Conservation (phyloP, 441 rosid species). For the Raphanus hybrid region DNA sequence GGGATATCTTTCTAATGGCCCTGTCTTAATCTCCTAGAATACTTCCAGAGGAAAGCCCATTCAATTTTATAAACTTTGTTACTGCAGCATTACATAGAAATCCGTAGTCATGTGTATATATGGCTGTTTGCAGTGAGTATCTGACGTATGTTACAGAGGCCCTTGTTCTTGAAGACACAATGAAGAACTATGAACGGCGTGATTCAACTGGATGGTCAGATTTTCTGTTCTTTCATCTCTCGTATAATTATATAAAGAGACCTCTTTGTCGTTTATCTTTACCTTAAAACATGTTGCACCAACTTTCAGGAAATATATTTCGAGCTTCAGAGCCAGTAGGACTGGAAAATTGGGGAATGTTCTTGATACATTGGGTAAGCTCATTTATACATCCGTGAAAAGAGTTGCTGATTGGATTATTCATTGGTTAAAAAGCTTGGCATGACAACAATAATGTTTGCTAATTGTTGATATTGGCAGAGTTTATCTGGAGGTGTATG, state of each 20-base stretch:
- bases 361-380: constrained; percentile 75
- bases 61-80: constrained; percentile 2
- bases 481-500: constrained; percentile 90
- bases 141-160: constrained; percentile 86
- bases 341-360: constrained; percentile 67
- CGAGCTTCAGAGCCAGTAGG: constrained; percentile 80
- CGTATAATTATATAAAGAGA: constrained; percentile 20
- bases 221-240: constrained; percentile 36
- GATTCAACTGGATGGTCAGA: constrained; percentile 90
- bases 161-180: constrained; percentile 90
- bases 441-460: constrained; percentile 18
- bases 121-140: constrained; percentile 72
- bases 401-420: constrained; percentile 19
- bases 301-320: constrained; percentile 78
- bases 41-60: constrained; percentile 2
- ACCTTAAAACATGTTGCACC: constrained; percentile 32
- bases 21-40: background rate
- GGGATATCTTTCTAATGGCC: background rate
- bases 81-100: background rate
- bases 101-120: constrained; percentile 6
- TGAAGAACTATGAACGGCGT: constrained; percentile 84
- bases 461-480: constrained; percentile 49
- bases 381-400: background rate
- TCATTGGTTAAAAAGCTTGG: constrained; percentile 9
- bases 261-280: background rate